Conservation (phyloP, 75 land plant species). For the Pinus taeda region DNA sequence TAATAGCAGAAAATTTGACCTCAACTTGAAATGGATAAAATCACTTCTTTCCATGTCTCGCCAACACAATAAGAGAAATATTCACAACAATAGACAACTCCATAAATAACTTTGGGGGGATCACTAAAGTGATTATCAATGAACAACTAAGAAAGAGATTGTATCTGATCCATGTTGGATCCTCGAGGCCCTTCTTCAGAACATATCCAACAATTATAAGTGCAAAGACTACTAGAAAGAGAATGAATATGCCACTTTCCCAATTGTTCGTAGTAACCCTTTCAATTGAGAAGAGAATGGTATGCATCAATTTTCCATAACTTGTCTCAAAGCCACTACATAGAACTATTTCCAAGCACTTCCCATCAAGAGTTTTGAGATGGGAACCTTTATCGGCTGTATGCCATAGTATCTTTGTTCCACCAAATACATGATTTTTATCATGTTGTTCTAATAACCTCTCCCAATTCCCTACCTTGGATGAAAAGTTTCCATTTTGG, state of each 20-base stretch:
- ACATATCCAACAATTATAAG: slow-evolving; percentile 95
- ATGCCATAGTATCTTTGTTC: slow-evolving; percentile 5
- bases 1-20: no score
- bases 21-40: no score
- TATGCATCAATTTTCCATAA: no score
- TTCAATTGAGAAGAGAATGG: no score
- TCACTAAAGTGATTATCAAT: slow-evolving; percentile 92
- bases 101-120: slow-evolving; percentile 96
- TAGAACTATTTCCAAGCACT: no score
- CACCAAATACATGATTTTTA: slow-evolving; percentile 93
- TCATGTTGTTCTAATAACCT: slow-evolving; percentile 70
- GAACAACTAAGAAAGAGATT: slow-evolving; percentile 95
- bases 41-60: background rate
- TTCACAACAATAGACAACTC: slow-evolving; percentile 32
- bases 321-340: no score
- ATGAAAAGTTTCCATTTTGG: slow-evolving; percentile 92
- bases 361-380: no score
- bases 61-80: background rate
- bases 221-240: slow-evolving; percentile 89
- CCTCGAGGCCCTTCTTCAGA: slow-evolving; percentile 88
- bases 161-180: slow-evolving; percentile 92
- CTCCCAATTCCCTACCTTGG: slow-evolving; percentile 53
- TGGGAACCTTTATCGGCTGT: no score
- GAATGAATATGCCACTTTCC: slow-evolving; percentile 46
- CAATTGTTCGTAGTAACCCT: no score